Evolutionary conservation across 2,329 filamentous ascomycete species (phyloP).

Genomic region (Bisporella sp.): DNA sequence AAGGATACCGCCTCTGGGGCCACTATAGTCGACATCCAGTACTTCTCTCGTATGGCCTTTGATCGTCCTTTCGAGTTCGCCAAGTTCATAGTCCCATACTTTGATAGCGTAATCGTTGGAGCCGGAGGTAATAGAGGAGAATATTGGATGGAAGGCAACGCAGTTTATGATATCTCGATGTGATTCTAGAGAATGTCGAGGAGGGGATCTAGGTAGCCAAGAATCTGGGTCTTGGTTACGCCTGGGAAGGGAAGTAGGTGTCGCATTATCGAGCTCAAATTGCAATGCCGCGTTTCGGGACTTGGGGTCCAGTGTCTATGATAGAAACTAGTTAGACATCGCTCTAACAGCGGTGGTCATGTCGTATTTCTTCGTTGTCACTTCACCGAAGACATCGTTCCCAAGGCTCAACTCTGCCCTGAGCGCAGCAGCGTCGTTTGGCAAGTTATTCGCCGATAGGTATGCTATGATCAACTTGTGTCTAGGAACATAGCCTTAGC

Average conservation of each 20-base stretch:
- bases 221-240: constrained; percentile 79
- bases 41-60: constrained; percentile 91
- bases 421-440: constrained; percentile 62
- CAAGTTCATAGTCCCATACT: constrained; percentile 94
- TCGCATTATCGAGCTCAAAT: constrained; percentile 74
- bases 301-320: constrained; percentile 88
- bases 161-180: constrained; percentile 78
- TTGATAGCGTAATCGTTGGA: constrained; percentile 94
- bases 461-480: constrained; percentile 95
- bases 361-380: constrained; percentile 91
- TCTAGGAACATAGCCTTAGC: constrained; percentile 36
- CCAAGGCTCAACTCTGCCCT: constrained; percentile 71
- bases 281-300: constrained; percentile 68
- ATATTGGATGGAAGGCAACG: constrained; percentile 87
- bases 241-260: constrained; percentile 64
- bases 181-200: constrained; percentile 75
- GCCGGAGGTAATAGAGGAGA: constrained; percentile 82
- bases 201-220: constrained; percentile 81
- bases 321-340: neutral
- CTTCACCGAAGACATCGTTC: constrained; percentile 60
- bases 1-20: constrained; percentile 70
- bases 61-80: constrained; percentile 81
- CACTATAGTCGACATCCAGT: constrained; percentile 83
- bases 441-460: constrained; percentile 64
- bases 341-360: neutral